Percentiles rank a stretch among this genome's conserved stretches.
Conservation (phyloP, 2,329 filamentous ascomycete species). For the Cadophora sp. region DNA sequence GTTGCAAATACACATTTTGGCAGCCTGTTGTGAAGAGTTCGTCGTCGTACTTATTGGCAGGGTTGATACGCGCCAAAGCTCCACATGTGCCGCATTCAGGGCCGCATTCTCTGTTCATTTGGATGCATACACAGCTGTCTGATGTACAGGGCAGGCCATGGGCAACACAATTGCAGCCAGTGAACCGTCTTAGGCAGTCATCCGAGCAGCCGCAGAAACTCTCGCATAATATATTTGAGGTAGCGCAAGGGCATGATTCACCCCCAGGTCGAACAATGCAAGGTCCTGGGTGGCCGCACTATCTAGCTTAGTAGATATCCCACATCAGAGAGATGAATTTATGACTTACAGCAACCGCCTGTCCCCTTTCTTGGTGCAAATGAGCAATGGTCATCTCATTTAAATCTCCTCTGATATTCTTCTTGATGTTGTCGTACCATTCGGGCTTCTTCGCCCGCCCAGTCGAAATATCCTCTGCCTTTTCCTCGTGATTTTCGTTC, state of each 20-base stretch:
- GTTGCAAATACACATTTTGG: conserved; percentile 75
- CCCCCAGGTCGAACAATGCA: conserved; percentile 53
- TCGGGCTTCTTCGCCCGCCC: conserved; percentile 28
- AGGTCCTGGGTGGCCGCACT: conserved; percentile 73
- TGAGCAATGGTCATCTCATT: conserved; percentile 38
- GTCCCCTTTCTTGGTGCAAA: conserved; percentile 45
- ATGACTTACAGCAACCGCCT: conserved; percentile 56
- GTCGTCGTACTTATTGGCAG: conserved; percentile 67
- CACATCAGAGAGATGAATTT: conserved; percentile 55
- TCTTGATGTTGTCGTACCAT: conserved; percentile 43
- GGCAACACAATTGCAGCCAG: conserved; percentile 68
- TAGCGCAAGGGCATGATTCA: conserved; percentile 66
- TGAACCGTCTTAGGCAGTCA: conserved; percentile 69
- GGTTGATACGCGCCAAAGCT: conserved; percentile 71
- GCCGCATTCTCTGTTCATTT: conserved; percentile 81
- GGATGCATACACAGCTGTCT: conserved; percentile 73
- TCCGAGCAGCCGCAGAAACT: conserved; percentile 71
- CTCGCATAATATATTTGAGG: conserved; percentile 70
- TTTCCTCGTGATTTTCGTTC: conserved; percentile 10
- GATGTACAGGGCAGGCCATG: conserved; percentile 64
- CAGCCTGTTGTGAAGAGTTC: conserved; percentile 65
- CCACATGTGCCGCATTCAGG: conserved; percentile 77
- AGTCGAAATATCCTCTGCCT: neutral
- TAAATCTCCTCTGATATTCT: conserved; percentile 37
- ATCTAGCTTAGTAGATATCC: conserved; percentile 55